These are phyloP conservation scores for Penicillium sp. DNA, from an alignment of 2,329 filamentous ascomycete genomes.

Conservation along the genomic window DNA sequence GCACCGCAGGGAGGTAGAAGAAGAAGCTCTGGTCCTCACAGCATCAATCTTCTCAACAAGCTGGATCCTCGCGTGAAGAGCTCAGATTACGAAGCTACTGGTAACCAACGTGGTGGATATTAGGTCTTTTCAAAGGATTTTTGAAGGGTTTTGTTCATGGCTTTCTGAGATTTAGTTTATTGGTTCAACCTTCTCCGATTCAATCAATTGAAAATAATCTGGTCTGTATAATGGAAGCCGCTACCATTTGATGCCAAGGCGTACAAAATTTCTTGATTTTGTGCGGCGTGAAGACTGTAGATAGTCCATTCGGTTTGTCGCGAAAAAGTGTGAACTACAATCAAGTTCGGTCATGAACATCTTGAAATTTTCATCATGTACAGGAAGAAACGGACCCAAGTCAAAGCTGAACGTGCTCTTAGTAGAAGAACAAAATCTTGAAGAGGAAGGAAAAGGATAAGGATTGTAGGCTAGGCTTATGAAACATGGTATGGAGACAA, in stretches of 20 bases:
- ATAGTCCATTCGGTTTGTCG: not conserved
- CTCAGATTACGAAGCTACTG: conserved; percentile 10
- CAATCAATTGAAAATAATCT: not conserved
- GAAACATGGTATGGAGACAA: conserved; percentile 13
- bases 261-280: not conserved
- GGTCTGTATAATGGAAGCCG: not conserved
- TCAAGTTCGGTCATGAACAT: conserved; percentile 19
- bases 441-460: conserved; percentile 16
- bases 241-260: not conserved
- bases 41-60: conserved; percentile 48
- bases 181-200: not conserved
- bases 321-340: not conserved
- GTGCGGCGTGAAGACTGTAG: not conserved
- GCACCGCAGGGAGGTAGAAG: conserved; percentile 1
- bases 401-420: conserved; percentile 12
- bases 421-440: not conserved
- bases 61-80: conserved; percentile 19
- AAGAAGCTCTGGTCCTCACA: conserved; percentile 41
- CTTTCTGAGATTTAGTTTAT: not conserved
- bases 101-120: conserved; percentile 13
- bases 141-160: no score
- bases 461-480: conserved; percentile 20
- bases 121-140: conserved; percentile 2
- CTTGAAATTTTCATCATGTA: conserved; percentile 30
- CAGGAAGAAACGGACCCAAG: conserved; percentile 21